These are phyloP conservation scores for Cyclocybe cylindracea DNA, from an alignment of 768 basidiomycete genomes.

Conservation along the genomic window DNA sequence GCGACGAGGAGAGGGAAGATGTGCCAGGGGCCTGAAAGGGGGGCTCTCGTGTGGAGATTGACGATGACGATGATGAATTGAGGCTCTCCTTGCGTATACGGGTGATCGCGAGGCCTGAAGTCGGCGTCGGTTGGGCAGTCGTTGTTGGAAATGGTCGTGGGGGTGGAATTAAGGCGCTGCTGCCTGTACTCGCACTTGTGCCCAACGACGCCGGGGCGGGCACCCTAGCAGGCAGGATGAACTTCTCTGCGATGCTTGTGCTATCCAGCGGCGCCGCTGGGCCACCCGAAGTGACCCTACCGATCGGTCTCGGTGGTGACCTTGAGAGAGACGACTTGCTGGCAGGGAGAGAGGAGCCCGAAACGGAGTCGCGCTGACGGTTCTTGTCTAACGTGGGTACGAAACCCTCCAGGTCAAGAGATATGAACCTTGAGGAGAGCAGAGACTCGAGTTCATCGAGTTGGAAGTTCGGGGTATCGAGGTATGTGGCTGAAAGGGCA, in stretches of 20 bases:
- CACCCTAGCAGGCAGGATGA: constrained; percentile 31
- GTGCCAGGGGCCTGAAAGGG: constrained; percentile 6
- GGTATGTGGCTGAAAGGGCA: constrained; percentile 61
- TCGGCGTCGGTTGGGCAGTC: constrained; percentile 13
- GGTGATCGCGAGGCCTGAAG: constrained; percentile 37
- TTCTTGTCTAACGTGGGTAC: constrained; percentile 73
- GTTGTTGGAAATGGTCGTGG: constrained; percentile 25
- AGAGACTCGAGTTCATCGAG: constrained; percentile 78
- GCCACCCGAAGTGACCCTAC: constrained; percentile 14
- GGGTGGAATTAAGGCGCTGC: constrained; percentile 29
- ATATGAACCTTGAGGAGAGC: constrained; percentile 71
- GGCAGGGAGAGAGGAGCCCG: constrained; percentile 29
- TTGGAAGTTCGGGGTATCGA: constrained; percentile 67
- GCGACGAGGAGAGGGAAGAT: constrained; percentile 30
- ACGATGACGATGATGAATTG: constrained; percentile 32
- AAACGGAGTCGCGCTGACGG: constrained; percentile 57
- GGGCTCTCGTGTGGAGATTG: constrained; percentile 8
- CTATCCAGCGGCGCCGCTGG: constrained; percentile 13
- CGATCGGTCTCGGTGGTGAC: constrained; percentile 16
- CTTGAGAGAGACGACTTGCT: constrained; percentile 17
- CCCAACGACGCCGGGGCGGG: constrained; percentile 15
- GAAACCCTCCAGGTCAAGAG: constrained; percentile 67
- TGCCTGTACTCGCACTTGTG: constrained; percentile 23
- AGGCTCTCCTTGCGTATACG: constrained; percentile 55
- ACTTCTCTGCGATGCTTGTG: constrained; percentile 33